Evolutionary conservation across 2,329 filamentous ascomycete species (phyloP), one percentile per base, ranked within the genome.

Genomic region (Ophiocordyceps sinensis): DNA sequence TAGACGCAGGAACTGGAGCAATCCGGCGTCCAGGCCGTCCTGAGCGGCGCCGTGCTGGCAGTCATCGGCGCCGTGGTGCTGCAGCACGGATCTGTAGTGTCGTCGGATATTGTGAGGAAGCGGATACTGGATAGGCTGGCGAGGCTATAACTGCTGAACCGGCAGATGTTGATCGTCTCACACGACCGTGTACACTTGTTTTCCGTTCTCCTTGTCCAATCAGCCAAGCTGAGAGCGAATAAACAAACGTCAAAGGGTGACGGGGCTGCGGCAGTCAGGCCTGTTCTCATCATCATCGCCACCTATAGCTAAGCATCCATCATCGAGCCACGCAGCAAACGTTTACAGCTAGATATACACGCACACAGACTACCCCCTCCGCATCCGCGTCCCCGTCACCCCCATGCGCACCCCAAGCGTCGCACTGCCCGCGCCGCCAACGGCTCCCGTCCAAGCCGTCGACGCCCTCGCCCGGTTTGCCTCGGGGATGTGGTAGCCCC

Each of bases 11-110:
- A 87, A 51, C 69, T 94, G 41, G 59, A 72, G 40, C 64, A 67
- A 15, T 94, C 86, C 0, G 91, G 91, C 49, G 61, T 82, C 26
- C 74, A 85, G 23, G 68, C 79, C 4, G 79, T 96, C 21, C 66
- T 94, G 42, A 75, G 82, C 38, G 79, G 86, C 46, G 77, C 85
- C 4, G 53, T 98, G 42, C 85, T 87, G 57, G 85, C 88, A 37
- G 82, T 98, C 42, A 66, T 96, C 36, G 91, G 91, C 19, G 91
- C 91, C 11, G 63, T 98, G 41, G 80, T 86, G n/a, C 66, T 98
- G 54, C 86, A 95, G 60, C 79, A 83, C 50, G 91, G 91, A 37
- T 83, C 82, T 31, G 78, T 80, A 36, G 74, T 83, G 42, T 87
- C 89, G 43, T 81, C 79, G 48, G 72, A 75, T 58, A 63, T 93